Percentiles rank a stretch among this genome's conserved stretches.
Conservation (phyloP, 2,329 filamentous ascomycete species). For the Pseudocercospora vitis region DNA sequence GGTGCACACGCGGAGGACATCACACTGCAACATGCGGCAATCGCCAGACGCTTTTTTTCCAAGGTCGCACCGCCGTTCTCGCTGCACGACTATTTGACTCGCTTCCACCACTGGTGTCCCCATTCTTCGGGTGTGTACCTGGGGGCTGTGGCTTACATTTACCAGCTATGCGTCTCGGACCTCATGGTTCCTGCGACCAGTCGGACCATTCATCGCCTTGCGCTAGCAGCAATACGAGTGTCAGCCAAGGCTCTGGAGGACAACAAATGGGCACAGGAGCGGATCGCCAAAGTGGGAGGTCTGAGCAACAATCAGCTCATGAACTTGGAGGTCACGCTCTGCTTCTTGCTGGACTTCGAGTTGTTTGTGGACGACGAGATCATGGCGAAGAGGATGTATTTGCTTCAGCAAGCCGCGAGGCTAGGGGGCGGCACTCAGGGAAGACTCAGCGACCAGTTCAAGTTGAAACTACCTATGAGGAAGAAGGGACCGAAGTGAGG, state of each 20-base stretch:
- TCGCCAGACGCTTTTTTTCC: slow-evolving; percentile 90
- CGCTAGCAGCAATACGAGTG: slow-evolving; percentile 79
- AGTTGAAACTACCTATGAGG: slow-evolving; percentile 34
- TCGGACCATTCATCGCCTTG: slow-evolving; percentile 80
- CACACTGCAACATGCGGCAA: slow-evolving; percentile 76
- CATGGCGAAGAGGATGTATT: slow-evolving; percentile 37
- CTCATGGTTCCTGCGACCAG: slow-evolving; percentile 75
- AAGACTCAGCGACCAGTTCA: slow-evolving; percentile 34
- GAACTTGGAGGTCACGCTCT: slow-evolving; percentile 74
- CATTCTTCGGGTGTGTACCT: slow-evolving; percentile 94
- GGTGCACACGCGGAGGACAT: slow-evolving; percentile 70
- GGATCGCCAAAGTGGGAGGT: slow-evolving; percentile 83
- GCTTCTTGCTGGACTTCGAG: slow-evolving; percentile 74
- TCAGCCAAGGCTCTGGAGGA: slow-evolving; percentile 97
- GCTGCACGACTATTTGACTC: slow-evolving; percentile 78
- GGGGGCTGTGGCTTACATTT: slow-evolving; percentile 82
- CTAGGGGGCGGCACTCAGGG: slow-evolving; percentile 30
- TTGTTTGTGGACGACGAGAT: slow-evolving; percentile 46
- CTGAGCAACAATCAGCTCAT: slow-evolving; percentile 80
- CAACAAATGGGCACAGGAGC: slow-evolving; percentile 78
- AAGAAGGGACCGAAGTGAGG: slow-evolving; percentile 22
- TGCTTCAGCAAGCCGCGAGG: slow-evolving; percentile 37
- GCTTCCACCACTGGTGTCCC: slow-evolving; percentile 86
- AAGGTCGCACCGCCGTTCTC: slow-evolving; percentile 81
- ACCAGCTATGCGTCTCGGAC: slow-evolving; percentile 72